Base-by-base conservation (phyloP, 805 yeast species). In the Ogataea allantospora region DNA sequence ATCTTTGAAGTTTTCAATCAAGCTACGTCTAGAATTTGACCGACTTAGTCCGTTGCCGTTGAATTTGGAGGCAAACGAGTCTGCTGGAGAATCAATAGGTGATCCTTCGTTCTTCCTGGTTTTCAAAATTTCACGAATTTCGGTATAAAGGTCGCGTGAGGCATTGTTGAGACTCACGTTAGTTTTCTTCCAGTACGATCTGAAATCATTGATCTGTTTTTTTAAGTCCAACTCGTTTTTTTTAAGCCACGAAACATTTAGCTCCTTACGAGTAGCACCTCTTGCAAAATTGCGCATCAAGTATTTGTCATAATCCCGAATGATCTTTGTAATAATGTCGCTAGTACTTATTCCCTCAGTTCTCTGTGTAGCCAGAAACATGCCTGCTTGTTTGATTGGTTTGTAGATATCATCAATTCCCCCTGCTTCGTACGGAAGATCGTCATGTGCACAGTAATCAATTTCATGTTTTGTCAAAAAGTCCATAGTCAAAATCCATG, bases 391-490 rank as follows among this genome's bases (percentile, higher is more conserved):
- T 60, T 93, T 93, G 56, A 93, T 84, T 15, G 97, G 96, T 60
- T 78, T 80, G 66, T 93, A 93, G 38, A 93, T 88, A 60, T 93
- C 99, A 59, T 86, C 96, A 25, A 80, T 72, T 44, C 82, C 96
- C n/a, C 78, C 79, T 16, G 91, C 79, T 1, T 86, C 96, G 58
- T 93, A 93, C 1, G 99, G 99, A 46, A 88, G 68, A 62, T 93
- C 98, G 66, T 93, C 99, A 63, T 93, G 99, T 2, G 99, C 99
- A 44, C 91, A 96, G 55, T 88, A 93, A 62, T 93, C 99, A 50
- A 93, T 88, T 38, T 79, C 68, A 63, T 93, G 96, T 51, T 83
- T 64, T 32, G 68, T 68, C 48, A 93, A 64, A 53, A 93, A 93
- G 30, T 83, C 88, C 38, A 88, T 77, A 2, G 88, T 83, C 18